phyloP scores from a whole-genome alignment of 306 rosid genomes.

The Lagenaria siceraria region DNA sequence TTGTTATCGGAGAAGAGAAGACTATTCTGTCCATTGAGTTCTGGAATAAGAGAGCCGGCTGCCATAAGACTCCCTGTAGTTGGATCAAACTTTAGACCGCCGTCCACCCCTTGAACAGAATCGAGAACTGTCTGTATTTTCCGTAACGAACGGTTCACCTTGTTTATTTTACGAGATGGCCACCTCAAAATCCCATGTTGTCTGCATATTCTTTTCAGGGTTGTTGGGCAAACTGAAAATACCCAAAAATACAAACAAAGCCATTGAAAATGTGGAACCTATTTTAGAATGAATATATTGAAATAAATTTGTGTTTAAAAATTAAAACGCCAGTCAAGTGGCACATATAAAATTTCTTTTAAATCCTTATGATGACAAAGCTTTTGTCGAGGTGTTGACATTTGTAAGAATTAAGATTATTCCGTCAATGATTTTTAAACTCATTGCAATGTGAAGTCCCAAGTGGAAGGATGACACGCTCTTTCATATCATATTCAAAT shows the following conservation, averaged over 20 bases:
- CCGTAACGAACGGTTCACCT: slow-evolving; percentile 64
- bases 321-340: background rate
- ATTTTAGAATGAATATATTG: background rate
- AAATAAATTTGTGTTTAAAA: background rate
- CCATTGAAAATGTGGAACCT: slow-evolving; percentile 4
- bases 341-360: background rate
- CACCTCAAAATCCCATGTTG: slow-evolving; percentile 83
- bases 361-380: background rate
- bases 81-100: slow-evolving; percentile 66
- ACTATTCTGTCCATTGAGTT: slow-evolving; percentile 24
- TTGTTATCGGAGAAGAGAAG: slow-evolving; percentile 26
- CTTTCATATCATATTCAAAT: too few species aligned
- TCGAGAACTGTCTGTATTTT: slow-evolving; percentile 69
- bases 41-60: slow-evolving; percentile 37
- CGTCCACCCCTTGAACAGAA: slow-evolving; percentile 69
- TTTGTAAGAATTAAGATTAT: background rate
- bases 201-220: slow-evolving; percentile 91
- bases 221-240: slow-evolving; percentile 72
- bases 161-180: slow-evolving; percentile 91
- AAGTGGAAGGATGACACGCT: too few species aligned
- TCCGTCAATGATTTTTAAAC: too few species aligned
- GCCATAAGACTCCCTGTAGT: slow-evolving; percentile 43
- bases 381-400: background rate
- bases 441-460: too few species aligned
- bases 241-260: background rate